Conservation (phyloP, 441 rosid species). For the Erodium moschatum region DNA sequence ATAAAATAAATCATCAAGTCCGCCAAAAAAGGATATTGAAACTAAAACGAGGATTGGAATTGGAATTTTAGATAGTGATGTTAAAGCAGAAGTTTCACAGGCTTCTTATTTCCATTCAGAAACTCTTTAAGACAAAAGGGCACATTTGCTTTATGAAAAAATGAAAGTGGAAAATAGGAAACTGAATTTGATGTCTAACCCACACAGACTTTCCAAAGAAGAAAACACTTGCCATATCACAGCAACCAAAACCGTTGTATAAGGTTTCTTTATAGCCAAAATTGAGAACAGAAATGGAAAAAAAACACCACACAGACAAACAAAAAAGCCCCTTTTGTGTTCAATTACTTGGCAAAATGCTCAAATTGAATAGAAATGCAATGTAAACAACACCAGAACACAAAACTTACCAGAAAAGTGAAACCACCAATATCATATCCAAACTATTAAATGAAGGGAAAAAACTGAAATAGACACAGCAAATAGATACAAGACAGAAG, state of each 20-base stretch:
- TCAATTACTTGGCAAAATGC: no score
- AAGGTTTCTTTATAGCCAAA: neutral
- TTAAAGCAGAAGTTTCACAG: neutral
- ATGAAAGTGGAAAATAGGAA: neutral
- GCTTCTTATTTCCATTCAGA: neutral
- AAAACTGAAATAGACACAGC: no score
- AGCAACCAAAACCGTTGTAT: neutral
- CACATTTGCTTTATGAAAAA: neutral
- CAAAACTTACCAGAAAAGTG: no score
- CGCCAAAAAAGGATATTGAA: no score
- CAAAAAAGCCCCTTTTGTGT: no score
- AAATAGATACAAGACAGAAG: no score
- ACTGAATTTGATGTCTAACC: neutral
- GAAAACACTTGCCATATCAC: neutral
- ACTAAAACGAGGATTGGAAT: neutral
- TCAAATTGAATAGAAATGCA: no score
- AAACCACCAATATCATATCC: no score
- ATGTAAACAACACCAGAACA: no score
- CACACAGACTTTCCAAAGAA: neutral
- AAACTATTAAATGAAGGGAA: no score
- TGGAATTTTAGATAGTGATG: neutral
- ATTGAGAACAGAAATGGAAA: neutral
- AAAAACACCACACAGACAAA: no score
- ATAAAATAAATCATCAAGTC: no score
- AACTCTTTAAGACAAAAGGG: neutral